Evolutionary conservation across 208 protist species (phyloP).

Genomic region (Trypanosoma vivax): DNA sequence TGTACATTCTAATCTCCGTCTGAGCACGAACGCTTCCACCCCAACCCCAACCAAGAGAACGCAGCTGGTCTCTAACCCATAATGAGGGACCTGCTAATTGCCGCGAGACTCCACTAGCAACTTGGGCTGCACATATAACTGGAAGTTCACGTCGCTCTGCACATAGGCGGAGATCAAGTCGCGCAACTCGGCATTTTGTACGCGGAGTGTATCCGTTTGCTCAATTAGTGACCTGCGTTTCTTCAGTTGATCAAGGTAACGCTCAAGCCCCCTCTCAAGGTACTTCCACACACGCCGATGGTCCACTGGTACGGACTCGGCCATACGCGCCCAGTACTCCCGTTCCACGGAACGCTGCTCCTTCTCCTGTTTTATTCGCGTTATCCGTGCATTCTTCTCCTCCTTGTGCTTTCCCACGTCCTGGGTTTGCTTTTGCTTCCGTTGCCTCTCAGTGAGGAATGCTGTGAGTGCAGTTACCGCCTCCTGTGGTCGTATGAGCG

Average conservation of each 20-base stretch:
- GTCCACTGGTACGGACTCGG: constrained; percentile 63
- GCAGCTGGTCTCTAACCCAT: no score
- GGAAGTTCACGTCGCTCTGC: constrained; percentile 86
- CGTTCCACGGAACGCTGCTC: constrained; percentile 42
- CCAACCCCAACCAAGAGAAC: no score
- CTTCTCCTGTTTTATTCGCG: constrained; percentile 28
- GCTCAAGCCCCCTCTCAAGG: constrained; percentile 81
- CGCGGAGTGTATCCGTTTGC: constrained; percentile 78
- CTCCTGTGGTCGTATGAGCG: constrained; percentile 81
- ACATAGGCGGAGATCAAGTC: constrained; percentile 90
- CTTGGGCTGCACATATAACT: constrained; percentile 80
- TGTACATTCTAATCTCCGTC: neutral
- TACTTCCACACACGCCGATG: constrained; percentile 83
- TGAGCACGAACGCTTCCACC: neutral
- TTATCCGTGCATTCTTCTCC: constrained; percentile 28
- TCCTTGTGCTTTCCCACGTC: constrained; percentile 10
- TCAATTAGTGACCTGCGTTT: constrained; percentile 81
- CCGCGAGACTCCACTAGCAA: constrained; percentile 28
- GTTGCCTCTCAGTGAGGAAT: constrained; percentile 72
- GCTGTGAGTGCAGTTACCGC: constrained; percentile 69
- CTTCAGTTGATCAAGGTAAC: constrained; percentile 88
- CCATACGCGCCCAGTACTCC: constrained; percentile 85
- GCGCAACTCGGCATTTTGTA: constrained; percentile 92
- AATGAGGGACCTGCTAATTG: constrained; percentile 3
- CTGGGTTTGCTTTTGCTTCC: constrained; percentile 8